phyloP scores from a whole-genome alignment of 148 eudicot genomes.

The Chenopodium berlandieri region DNA sequence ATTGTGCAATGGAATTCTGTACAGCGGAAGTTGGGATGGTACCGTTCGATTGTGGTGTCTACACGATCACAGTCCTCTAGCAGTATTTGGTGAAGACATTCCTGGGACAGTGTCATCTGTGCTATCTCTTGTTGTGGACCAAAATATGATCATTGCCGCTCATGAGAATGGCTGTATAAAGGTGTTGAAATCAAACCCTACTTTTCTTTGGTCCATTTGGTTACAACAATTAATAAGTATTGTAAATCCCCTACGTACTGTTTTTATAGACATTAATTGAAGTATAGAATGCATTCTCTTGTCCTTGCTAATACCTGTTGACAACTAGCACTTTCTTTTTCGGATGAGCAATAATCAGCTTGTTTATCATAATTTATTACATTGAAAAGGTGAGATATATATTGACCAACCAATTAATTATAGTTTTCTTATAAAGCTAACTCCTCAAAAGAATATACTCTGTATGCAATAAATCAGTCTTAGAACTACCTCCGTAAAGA shows the following conservation, averaged over 20 bases:
- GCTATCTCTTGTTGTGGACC: conserved; percentile 60
- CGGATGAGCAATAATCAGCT: neutral
- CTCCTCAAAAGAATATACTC: no score
- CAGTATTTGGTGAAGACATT: conserved; percentile 60
- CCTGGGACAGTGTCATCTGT: conserved; percentile 59
- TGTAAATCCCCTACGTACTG: no score
- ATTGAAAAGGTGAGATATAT: no score
- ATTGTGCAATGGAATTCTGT: conserved; percentile 63
- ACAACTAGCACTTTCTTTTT: neutral
- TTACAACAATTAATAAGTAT: neutral
- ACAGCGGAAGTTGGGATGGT: conserved; percentile 97
- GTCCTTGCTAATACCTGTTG: conserved; percentile 4
- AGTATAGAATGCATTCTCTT: neutral
- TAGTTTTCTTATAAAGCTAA: no score
- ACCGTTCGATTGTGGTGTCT: conserved; percentile 86
- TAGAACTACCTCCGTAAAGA: no score
- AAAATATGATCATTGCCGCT: conserved; percentile 50
- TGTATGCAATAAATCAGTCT: no score
- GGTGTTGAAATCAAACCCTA: conserved; percentile 39
- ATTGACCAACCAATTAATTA: no score
- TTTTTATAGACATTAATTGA: neutral
- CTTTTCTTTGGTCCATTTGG: conserved; percentile 5
- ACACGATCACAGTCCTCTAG: conserved; percentile 73
- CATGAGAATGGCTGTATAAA: conserved; percentile 70
- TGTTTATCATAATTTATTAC: neutral